Base-by-base conservation (phyloP, 805 yeast genomes). In the Spathaspora hagerdaliae region DNA sequence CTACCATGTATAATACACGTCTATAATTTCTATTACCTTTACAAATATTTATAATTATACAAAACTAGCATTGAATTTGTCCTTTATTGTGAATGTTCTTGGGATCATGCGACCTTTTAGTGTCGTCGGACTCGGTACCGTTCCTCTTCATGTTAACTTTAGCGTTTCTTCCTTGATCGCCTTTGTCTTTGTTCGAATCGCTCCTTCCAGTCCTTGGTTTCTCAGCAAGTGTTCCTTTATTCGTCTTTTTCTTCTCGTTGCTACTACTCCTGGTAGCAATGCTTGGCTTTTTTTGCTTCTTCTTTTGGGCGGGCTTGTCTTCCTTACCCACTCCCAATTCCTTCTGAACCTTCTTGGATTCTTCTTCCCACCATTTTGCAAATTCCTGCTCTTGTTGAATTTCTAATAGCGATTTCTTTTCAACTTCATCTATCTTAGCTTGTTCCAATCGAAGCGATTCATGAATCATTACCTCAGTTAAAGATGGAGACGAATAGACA, bases 361-460 rank as follows among this genome's bases (percentile, higher is more conserved):
- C 96, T 51, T 79, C 81, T 33, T 79, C 85, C 91, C 96, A 90
- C 97, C 97, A 90, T 48, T 69, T 75, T 27, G 83, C 90, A 68
- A 90, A 90, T 57, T 83, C 89, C 56, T 87, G 87, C 51, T 90
- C 96, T 52, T 83, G 83, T 57, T 83, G 84, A 39, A 85, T 77
- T 47, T 90, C 96, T 39, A 78, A 82, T 37, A 87, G 61, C 1
- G 87, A 72, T 44, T 71, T 71, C 10, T 62, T 51, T 27, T 63
- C 62, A 1, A 50, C 49, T 41, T 67, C 65, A 46, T 56, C 57
- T 29, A 53, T 54, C 41, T 61, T 63, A 1, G 53, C 51, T 14
- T 58, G 64, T 50, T 67, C 69, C 3, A 64, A 54, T 49, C 60
- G 66, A 32, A 72, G 60, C 15, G 78, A 69, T 44, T 78, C 81